A percentile compares a stretch with the other conserved stretches of the same genome.
Evolutionary conservation across 2,329 filamentous ascomycete species (phyloP).

Genomic region (Ceratocystis lukuohia): DNA sequence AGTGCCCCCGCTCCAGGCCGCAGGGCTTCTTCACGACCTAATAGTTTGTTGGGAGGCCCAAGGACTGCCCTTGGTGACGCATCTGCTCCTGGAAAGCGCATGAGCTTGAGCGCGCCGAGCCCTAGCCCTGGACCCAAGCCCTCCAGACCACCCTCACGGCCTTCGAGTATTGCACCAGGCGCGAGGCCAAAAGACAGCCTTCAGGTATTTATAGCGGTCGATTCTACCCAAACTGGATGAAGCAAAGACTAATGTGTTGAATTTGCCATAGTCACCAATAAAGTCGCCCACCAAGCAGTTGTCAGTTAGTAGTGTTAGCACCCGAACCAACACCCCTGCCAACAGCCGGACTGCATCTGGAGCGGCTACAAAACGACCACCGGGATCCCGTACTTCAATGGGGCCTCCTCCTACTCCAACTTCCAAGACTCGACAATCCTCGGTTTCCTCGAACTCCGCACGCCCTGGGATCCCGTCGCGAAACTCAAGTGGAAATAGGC

Average conservation of each 20-base stretch:
- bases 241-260: constrained; percentile 6
- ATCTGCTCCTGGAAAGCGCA: constrained; percentile 27
- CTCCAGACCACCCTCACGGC: constrained; percentile 28
- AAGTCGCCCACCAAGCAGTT: constrained; percentile 68
- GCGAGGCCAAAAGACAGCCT: constrained; percentile 6
- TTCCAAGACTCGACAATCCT: constrained; percentile 33
- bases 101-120: constrained; percentile 58
- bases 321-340: constrained; percentile 52
- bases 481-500: constrained; percentile 27
- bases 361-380: constrained; percentile 25
- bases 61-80: constrained; percentile 24
- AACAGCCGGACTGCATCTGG: constrained; percentile 30
- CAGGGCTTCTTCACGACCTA: constrained; percentile 34
- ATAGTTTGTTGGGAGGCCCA: constrained; percentile 30
- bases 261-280: constrained; percentile 47
- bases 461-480: constrained; percentile 28
- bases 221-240: not conserved
- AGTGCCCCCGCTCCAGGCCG: constrained; percentile 24
- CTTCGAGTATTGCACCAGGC: constrained; percentile 36
- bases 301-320: constrained; percentile 37
- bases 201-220: constrained; percentile 8
- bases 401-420: constrained; percentile 45
- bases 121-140: constrained; percentile 54
- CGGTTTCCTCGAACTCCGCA: constrained; percentile 31
- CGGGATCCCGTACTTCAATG: constrained; percentile 49